A percentile compares a stretch with the other conserved stretches of the same genome.
Evolutionary conservation across 257 asterid genomes (phyloP).

Genomic region (Fraxinus americana): DNA sequence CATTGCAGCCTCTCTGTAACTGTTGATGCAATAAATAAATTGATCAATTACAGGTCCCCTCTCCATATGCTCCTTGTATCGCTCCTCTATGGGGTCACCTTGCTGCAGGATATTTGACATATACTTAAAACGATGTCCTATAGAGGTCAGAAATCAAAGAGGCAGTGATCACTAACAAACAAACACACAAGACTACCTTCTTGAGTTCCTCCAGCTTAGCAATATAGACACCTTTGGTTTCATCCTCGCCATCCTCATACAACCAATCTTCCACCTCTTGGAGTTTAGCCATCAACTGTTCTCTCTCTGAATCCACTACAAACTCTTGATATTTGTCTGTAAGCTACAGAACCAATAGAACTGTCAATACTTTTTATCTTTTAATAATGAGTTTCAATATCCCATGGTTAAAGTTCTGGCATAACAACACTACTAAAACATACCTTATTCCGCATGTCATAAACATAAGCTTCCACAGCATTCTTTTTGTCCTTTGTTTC

Average conservation of each 20-base stretch:
- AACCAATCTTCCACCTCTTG: constrained; percentile 98
- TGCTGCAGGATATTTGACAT: constrained; percentile 51
- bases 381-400: background rate
- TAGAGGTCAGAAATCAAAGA: background rate
- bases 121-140: background rate
- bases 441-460: constrained; percentile 94
- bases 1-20: constrained; percentile 86
- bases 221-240: constrained; percentile 53
- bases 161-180: too few species aligned
- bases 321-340: constrained; percentile 28
- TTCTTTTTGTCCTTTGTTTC: constrained; percentile 97
- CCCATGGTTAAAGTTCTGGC: background rate
- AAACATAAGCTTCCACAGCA: constrained; percentile 94
- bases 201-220: constrained; percentile 17
- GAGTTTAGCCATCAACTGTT: constrained; percentile 62
- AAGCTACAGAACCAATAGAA: constrained; percentile 8
- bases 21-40: constrained; percentile 58
- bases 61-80: constrained; percentile 73
- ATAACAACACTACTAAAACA: background rate
- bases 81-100: constrained; percentile 89
- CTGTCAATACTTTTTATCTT: background rate
- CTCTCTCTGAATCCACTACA: constrained; percentile 72
- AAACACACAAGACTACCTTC: constrained; percentile 31
- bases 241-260: constrained; percentile 97
- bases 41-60: constrained; percentile 78